Evolutionary conservation across 75 land plant genomes (phyloP).

Genomic region (Sequoia sempervirens): DNA sequence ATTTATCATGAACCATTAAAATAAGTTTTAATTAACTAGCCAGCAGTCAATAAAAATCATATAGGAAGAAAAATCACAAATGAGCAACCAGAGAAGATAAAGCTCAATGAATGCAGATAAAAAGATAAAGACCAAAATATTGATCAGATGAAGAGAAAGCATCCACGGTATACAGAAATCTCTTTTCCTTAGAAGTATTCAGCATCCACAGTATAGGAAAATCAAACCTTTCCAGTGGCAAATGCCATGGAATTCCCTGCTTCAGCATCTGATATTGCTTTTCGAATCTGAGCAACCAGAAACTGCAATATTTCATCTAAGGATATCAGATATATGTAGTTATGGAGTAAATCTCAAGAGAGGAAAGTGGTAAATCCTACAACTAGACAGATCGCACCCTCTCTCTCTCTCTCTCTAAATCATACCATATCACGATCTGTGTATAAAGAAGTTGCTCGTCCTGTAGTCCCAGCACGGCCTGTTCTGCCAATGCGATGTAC

Average conservation of each 20-base stretch:
- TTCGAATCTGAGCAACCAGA: slow-evolving; percentile 68
- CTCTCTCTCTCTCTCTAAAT: neutral
- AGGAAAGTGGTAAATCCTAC: neutral
- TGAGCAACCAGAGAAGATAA: neutral
- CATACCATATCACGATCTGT: slow-evolving; percentile 70
- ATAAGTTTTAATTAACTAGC: neutral
- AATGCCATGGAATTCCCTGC: slow-evolving; percentile 67
- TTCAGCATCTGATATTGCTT: slow-evolving; percentile 68
- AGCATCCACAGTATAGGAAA: neutral
- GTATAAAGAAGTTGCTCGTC: slow-evolving; percentile 72
- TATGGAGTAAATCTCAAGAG: neutral
- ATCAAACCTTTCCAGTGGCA: slow-evolving; percentile 69
- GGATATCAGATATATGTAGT: neutral
- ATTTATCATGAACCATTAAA: neutral
- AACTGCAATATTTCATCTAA: slow-evolving; percentile 31
- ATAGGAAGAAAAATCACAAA: neutral
- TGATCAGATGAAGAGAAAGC: neutral
- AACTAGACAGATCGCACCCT: neutral
- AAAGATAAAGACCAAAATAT: neutral
- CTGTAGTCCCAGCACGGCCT: slow-evolving; percentile 75
- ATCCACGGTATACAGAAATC: neutral
- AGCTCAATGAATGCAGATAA: neutral
- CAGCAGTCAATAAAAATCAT: neutral
- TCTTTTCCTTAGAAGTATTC: neutral
- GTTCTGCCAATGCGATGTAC: slow-evolving; percentile 87